Evolutionary conservation across 495 filamentous ascomycete genomes (phyloP), one percentile per base, ranked within the genome.

Genomic region (Xylaria cubensis): DNA sequence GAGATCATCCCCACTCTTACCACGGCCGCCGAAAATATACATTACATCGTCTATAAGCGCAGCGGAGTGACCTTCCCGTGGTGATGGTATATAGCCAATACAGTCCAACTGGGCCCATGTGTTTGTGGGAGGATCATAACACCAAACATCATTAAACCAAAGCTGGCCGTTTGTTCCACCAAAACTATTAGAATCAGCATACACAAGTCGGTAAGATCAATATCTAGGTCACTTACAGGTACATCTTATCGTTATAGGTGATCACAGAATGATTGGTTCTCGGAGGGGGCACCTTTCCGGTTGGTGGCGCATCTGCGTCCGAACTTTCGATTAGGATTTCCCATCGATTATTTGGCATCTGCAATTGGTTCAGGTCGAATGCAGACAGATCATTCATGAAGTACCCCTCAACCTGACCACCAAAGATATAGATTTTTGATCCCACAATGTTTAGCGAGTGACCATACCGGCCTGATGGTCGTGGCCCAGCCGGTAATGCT

Each of bases 91-190:
- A 77, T 97, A 98, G 9, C 97, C 97, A 61, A 97, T 97, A 79
- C 96, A 99, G 74, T 98, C 95, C 51, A 97, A 86, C 75, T 94
- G 90, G 3, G 89, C 84, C 97, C 97, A 99, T 63, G 83, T 79
- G 75, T 97, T 96, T 36, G 88, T 84, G 69, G 90, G 87, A 1
- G 94, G 93, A 76, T 98, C 95, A 75, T 94, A 99, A 24, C 89
- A 90, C 97, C 97, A 99, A 29, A 99, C 97, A 77, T 99, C 97
- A 78, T 98, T 99, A 82, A 97, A 99, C 97, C 97, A 98, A 70
- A 90, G 87, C 26, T 93, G 86, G 53, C 95, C 94, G 75, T 98
- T 97, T 0, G 97, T 98, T 58, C 97, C 97, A 71, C 97, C 97
- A 79, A 99, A 99, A 56, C 94, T 97, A 67, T 29, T 29, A 65